Evolutionary conservation across 2,329 filamentous ascomycete genomes (phyloP).

Genomic region (Ilyonectria sp.): DNA sequence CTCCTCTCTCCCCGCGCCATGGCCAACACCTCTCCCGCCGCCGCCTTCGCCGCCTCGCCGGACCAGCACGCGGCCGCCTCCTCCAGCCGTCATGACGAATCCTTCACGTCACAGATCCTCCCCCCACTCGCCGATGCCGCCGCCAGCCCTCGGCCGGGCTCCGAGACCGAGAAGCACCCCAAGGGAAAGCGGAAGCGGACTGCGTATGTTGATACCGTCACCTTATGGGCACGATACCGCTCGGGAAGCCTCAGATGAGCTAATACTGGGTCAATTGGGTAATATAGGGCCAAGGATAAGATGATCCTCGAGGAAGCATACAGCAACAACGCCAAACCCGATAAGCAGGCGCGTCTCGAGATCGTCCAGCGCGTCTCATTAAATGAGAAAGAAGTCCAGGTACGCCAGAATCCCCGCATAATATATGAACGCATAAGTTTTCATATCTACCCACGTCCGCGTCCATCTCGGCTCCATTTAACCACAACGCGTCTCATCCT

Average conservation of each 20-base stretch:
- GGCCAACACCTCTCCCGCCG: conserved; percentile 41
- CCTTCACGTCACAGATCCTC: conserved; percentile 41
- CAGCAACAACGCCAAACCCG: conserved; percentile 87
- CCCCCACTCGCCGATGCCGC: conserved; percentile 42
- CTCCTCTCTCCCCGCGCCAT: conserved; percentile 45
- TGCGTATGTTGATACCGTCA: conserved; percentile 60
- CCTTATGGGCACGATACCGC: conserved; percentile 1
- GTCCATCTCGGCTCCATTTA: conserved; percentile 12
- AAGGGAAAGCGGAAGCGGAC: conserved; percentile 76
- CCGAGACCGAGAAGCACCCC: conserved; percentile 62
- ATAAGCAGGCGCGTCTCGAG: conserved; percentile 87
- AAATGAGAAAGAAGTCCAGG: conserved; percentile 97
- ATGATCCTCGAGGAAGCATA: conserved; percentile 90
- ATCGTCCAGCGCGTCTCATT: conserved; percentile 90
- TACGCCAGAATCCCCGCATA: conserved; percentile 60
- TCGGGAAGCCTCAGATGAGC: conserved; percentile 23
- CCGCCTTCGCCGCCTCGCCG: conserved; percentile 41
- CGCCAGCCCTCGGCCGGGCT: conserved; percentile 31
- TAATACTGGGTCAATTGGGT: conserved; percentile 42
- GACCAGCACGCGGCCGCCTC: conserved; percentile 46
- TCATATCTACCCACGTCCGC: conserved; percentile 2
- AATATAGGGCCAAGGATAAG: conserved; percentile 85
- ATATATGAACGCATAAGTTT: neutral
- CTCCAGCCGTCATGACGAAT: conserved; percentile 44
- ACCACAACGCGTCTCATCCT: conserved; percentile 35